Evolutionary conservation across 441 rosid species (phyloP), one percentile per base, ranked within the genome.

Genomic region (Aleurites moluccanus): DNA sequence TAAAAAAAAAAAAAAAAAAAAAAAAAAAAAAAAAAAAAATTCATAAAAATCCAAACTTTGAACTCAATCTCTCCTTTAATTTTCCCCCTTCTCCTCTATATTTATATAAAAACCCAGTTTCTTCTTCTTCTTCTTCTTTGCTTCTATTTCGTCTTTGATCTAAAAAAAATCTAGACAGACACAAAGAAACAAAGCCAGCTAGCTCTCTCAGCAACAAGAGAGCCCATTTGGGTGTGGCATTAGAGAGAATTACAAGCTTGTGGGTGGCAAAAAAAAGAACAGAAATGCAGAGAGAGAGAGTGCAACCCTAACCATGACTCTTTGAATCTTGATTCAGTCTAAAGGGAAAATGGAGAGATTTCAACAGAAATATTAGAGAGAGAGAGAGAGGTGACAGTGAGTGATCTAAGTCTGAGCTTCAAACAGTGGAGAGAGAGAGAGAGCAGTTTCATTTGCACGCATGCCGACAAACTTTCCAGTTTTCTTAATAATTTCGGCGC

Each of bases 391-490:
- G 57, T 70, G 80, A 75, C 85, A 79, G 80, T 66, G 79, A 83
- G 76, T 70, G 80, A 82, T 81, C 77, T 75, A 69, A 81, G 78
- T 53, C 76, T 75, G 81, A 74, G 83, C 78, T 76, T 57, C 69
- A 67, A 61, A 82, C 79, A 82, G 83, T 45, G 75, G 69, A 63
- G 73, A 72, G 63, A 72, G 61, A 80, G 78, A 80, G 53, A 65
- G 69, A 35, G 30, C 72, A 73, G 82, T 78, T 64, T 79, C 84
- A 86, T 78, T 83, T 82, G 91, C 91, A 86, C 92, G 91, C 90
- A 89, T 75, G 68, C 90, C 98, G 97, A 92, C 96, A 91, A 88
- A 81, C 81, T 76, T 70, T 73, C 67, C 72, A 71, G 83, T 79
- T 78, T 81, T 79, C 67, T 88, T 82, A 78, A 74, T 75, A 63